Conservation (phyloP, 768 basidiomycete genomes). For the Boletellus sp. region DNA sequence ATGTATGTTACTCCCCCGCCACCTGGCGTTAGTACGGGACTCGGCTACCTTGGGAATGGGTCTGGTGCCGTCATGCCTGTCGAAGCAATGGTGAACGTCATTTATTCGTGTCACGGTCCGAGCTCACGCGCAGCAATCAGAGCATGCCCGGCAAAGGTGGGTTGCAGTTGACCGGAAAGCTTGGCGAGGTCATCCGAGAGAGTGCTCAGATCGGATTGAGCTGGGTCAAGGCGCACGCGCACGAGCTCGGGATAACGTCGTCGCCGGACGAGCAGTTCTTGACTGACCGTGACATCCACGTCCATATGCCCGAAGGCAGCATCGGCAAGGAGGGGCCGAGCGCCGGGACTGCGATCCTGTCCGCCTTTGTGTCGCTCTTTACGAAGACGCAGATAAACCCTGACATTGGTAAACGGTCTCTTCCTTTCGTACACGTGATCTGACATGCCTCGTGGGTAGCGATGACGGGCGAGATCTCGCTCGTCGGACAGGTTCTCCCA, state of each 20-base stretch:
- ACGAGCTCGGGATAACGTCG: slow-evolving; percentile 80
- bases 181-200: slow-evolving; percentile 97
- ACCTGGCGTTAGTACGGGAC: slow-evolving; percentile 89
- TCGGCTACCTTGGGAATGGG: slow-evolving; percentile 96
- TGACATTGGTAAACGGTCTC: slow-evolving; percentile 69
- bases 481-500: slow-evolving; percentile 92
- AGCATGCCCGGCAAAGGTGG: slow-evolving; percentile 95
- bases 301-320: slow-evolving; percentile 96
- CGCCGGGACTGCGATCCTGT: slow-evolving; percentile 90
- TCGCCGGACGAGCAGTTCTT: slow-evolving; percentile 72
- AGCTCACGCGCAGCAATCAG: slow-evolving; percentile 35
- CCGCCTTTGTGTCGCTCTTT: slow-evolving; percentile 89
- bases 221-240: slow-evolving; percentile 91
- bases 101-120: not conserved
- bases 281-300: slow-evolving; percentile 83
- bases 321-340: slow-evolving; percentile 95
- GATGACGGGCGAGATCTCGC: slow-evolving; percentile 97
- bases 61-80: slow-evolving; percentile 97
- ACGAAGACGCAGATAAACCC: slow-evolving; percentile 79
- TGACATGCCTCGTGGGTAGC: slow-evolving; percentile 43
- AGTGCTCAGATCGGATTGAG: slow-evolving; percentile 92
- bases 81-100: slow-evolving; percentile 74
- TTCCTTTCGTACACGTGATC: not conserved
- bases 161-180: slow-evolving; percentile 91
- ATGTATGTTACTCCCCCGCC: slow-evolving; percentile 81